Conservation (phyloP, 176 grass and related monocot genomes). For the Cymbopogon citratus region DNA sequence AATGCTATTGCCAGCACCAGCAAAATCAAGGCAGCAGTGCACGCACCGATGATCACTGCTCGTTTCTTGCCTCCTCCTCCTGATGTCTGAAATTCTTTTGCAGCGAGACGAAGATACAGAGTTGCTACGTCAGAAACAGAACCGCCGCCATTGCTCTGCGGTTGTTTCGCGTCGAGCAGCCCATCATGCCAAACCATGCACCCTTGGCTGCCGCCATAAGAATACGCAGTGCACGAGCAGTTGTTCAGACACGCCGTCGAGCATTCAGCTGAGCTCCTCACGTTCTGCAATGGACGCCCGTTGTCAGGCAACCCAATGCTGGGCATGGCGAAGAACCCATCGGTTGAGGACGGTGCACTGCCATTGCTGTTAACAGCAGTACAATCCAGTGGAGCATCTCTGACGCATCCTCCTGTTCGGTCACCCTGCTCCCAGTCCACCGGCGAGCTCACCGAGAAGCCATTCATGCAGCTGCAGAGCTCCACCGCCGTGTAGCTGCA, state of each 20-base stretch:
- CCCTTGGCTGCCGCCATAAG: background rate
- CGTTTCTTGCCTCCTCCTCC: background rate
- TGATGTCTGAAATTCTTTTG: slow-evolving; percentile 7
- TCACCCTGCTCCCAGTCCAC: slow-evolving; percentile 33
- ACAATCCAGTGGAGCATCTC: slow-evolving; percentile 30
- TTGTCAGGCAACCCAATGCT: slow-evolving; percentile 13
- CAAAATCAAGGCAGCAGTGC: background rate
- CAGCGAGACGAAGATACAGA: slow-evolving; percentile 37
- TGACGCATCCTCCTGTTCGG: slow-evolving; percentile 25
- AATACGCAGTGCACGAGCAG: slow-evolving; percentile 48
- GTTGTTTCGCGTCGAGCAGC: slow-evolving; percentile 18
- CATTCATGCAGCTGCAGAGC: slow-evolving; percentile 30
- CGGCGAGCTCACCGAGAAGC: slow-evolving; percentile 20
- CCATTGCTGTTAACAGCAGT: background rate
- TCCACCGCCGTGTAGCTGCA: background rate
- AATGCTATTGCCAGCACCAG: background rate
- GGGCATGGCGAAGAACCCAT: slow-evolving; percentile 28
- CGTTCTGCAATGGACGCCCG: background rate
- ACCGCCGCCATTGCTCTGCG: background rate
- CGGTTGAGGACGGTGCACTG: background rate
- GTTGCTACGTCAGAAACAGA: background rate
- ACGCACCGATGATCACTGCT: background rate
- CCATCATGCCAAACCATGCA: slow-evolving; percentile 28
- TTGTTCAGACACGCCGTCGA: slow-evolving; percentile 20
- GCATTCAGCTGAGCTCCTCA: slow-evolving; percentile 13